Base-by-base conservation (phyloP, 2,329 filamentous ascomycete genomes). In the Paecilomyces variotii region DNA sequence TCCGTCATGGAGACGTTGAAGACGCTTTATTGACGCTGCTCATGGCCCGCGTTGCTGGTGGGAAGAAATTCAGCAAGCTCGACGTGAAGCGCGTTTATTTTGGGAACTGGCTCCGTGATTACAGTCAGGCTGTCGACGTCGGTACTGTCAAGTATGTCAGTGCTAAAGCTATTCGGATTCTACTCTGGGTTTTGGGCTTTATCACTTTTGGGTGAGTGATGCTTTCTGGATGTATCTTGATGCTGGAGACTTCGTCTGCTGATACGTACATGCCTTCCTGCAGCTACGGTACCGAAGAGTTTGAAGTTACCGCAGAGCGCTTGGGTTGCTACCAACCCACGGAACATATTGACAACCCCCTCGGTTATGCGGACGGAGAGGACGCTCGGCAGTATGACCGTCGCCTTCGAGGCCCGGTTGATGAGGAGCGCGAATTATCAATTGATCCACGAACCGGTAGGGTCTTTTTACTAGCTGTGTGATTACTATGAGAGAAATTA, bases 81-180 rank as follows among this genome's bases (percentile, higher is more conserved):
- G 88, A 87, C 70, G 89, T 96, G 62, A 89, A 92, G 63, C 85
- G 91, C 61, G 89, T 95, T 63, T 97, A 97, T 79, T 97, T 97
- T 78, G 92, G 92, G 63, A 97, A 96, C 79, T 96, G 92, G 92
- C 84, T 96, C 34, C 85, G 85, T 58, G 92, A 97, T 76, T 97
- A 97, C 76, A 94, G 89, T 56, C 92, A 97, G 75, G 92, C 91
- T 61, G 89, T 96, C 67, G 92, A 97, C 73, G 90, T 96, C 55
- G 92, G 91, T 61, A 95, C 91, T 3, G 85, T 96, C 76, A 96
- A 96, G 78, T 84, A 87, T 67, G 91, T 97, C 62, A 93, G 89
- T 58, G 88, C 90, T 56, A 91, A 96, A 75, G 91, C 91, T 59
- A 96, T 97, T 69, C 87, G 92, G 34, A 88, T 97, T 54, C 79